phyloP scores from a whole-genome alignment of 225 moss, liverwort and hornwort genomes.

The Marchantia paleacea region DNA sequence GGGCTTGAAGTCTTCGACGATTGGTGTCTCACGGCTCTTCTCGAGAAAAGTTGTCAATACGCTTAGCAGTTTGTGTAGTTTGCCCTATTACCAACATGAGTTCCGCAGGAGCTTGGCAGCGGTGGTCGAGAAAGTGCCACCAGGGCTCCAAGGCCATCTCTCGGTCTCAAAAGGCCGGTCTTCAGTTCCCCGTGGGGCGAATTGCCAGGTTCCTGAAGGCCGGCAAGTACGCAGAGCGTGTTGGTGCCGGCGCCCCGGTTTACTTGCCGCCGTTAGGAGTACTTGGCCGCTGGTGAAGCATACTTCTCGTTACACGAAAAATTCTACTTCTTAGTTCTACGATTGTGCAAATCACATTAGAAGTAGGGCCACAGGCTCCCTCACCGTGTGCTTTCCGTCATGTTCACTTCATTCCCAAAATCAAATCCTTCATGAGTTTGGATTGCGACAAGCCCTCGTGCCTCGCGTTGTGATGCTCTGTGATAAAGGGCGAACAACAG shows the following conservation, averaged over 20 bases:
- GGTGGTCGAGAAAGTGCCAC: conserved; percentile 39
- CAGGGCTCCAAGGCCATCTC: conserved; percentile 37
- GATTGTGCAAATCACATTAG: no score
- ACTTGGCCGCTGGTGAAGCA: conserved; percentile 29
- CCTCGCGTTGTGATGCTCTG: no score
- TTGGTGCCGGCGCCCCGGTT: conserved; percentile 38
- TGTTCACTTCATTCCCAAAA: no score
- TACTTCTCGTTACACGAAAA: no score
- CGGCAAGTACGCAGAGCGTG: conserved; percentile 42
- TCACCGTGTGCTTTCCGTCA: no score
- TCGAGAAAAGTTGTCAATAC: background rate
- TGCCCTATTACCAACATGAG: conserved; percentile 17
- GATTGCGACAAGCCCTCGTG: no score
- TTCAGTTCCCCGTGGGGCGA: conserved; percentile 37
- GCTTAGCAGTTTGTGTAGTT: background rate
- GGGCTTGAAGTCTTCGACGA: background rate
- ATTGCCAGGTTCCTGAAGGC: conserved; percentile 41
- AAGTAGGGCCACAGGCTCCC: no score
- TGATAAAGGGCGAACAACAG: no score
- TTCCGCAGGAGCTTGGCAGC: conserved; percentile 40
- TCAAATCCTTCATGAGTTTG: no score
- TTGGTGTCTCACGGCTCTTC: background rate
- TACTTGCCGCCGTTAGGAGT: conserved; percentile 43
- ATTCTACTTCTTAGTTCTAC: no score
- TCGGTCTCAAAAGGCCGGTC: conserved; percentile 37